Percentiles rank a stretch among this genome's conserved stretches.
Evolutionary conservation across 2,329 filamentous ascomycete species (phyloP).

Genomic region (Dactylonectria estremocensis): DNA sequence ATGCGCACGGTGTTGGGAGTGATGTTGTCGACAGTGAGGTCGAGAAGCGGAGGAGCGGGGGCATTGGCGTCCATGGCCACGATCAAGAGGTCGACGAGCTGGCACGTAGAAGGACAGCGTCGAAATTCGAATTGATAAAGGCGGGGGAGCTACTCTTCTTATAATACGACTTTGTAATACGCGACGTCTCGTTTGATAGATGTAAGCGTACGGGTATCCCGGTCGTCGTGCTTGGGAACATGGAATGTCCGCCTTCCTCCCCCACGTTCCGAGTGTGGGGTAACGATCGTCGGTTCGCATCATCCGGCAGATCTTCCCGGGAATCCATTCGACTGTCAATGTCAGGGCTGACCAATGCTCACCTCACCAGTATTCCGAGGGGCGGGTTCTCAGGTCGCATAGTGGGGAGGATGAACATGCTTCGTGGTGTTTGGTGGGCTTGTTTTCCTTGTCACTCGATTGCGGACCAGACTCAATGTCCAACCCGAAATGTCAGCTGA

Average conservation of each 20-base stretch:
- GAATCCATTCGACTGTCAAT: neutral
- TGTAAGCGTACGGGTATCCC: neutral
- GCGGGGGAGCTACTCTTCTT: neutral
- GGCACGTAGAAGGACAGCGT: neutral
- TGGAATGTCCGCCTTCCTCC: neutral
- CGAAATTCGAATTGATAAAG: neutral
- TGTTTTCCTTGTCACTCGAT: neutral
- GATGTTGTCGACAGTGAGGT: slow-evolving; percentile 81
- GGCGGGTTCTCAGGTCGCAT: neutral
- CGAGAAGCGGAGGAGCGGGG: slow-evolving; percentile 40
- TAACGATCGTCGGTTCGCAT: neutral
- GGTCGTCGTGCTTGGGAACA: neutral
- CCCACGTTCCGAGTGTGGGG: slow-evolving; percentile 1
- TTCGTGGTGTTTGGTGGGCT: neutral
- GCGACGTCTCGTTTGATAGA: neutral
- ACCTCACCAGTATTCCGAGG: neutral
- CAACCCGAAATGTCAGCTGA: too few species aligned
- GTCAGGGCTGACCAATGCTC: neutral
- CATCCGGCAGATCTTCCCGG: neutral
- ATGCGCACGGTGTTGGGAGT: slow-evolving; percentile 79
- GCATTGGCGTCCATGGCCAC: neutral
- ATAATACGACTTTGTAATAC: neutral
- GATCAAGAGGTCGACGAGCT: neutral
- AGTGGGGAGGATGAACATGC: neutral
- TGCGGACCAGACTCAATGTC: too few species aligned